These are phyloP conservation scores for Pseudotsuga menziesii DNA, from an alignment of 75 land plant species.

Conservation along the genomic window DNA sequence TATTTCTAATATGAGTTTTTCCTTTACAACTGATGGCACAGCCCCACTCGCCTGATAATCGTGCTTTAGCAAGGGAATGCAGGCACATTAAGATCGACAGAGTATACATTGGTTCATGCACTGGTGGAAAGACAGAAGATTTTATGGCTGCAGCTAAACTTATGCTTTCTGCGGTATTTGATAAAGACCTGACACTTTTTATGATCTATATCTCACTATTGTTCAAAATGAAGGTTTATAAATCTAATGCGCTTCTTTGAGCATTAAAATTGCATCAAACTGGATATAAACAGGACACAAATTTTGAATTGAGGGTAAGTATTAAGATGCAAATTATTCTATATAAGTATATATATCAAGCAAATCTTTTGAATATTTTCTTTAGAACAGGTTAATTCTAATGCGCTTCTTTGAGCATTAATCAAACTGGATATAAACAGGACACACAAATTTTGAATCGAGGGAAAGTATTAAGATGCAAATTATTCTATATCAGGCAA, in stretches of 20 bases:
- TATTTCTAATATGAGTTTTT: not conserved
- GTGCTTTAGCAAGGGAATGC: conserved; percentile 91
- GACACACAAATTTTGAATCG: not conserved
- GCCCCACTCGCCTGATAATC: conserved; percentile 99
- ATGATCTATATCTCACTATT: not conserved
- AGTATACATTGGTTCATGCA: conserved; percentile 96
- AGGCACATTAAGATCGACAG: conserved; percentile 90
- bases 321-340: not conserved
- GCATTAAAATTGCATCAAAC: too few relatives aligned
- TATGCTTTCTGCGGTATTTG: conserved; percentile 55
- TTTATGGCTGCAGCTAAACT: conserved; percentile 87
- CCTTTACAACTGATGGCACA: conserved; percentile 17
- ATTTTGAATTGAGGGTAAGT: not conserved
- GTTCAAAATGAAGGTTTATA: not conserved
- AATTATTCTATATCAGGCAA: not conserved
- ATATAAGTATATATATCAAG: too few relatives aligned
- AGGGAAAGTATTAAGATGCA: not conserved
- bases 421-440: too few relatives aligned
- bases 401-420: too few relatives aligned
- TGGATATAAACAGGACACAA: not conserved
- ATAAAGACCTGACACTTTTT: not conserved
- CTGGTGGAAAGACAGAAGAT: conserved; percentile 97
- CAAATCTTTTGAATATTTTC: not conserved
- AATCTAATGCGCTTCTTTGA: not conserved
- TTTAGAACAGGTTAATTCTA: too few relatives aligned